Base-by-base conservation (phyloP, 2,329 filamentous ascomycete species). In the Xylaria multiplex region DNA sequence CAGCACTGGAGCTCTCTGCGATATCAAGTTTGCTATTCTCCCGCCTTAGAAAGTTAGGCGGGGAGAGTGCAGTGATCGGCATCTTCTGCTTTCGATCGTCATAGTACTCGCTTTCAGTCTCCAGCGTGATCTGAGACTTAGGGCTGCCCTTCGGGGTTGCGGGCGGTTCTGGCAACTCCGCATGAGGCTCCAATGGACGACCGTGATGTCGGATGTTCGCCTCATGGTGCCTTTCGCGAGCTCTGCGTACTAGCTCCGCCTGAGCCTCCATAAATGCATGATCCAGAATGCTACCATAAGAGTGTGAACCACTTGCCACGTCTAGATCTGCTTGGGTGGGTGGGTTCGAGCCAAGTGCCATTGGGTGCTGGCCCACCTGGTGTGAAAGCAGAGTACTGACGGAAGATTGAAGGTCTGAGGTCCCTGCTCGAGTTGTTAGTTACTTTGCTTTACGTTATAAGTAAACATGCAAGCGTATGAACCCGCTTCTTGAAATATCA, bases 341-440 rank as follows among this genome's bases (percentile, higher is more conserved):
- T 1, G 63, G 66, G 24, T 63, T 24, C 2, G 63, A 66, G 13
- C 50, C 49, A 4, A 68, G 56, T 3, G 30, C 37, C 59, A 27
- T 24, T 3, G 16, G 56, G 4, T 1, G n/a, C 9, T 56, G 19
- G 19, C 56, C 66, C 32, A 54, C 0, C 14, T 19, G 19, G 3
- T 56, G 59, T 8, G 3, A 58, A 16, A 30, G 54, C 1, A 48
- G 32, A 4, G 4, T 32, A 2, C 2, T 6, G 6, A 9, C 1
- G 13, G 54, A 32, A 37, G 37, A 27, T 1, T 49, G n/a, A 19
- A 32, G 48, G 32, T 27, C n/a, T 45, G 16, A 2, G 0, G 32
- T 16, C 60, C 24, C 61, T 67, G 24, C 13, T 35, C 9, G 11
- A 45, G n/a, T 53, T 19, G 19, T 67, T 65, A 67, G 54, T 2